phyloP scores from a whole-genome alignment of 208 protist genomes.

The Leishmania amazonensis region DNA sequence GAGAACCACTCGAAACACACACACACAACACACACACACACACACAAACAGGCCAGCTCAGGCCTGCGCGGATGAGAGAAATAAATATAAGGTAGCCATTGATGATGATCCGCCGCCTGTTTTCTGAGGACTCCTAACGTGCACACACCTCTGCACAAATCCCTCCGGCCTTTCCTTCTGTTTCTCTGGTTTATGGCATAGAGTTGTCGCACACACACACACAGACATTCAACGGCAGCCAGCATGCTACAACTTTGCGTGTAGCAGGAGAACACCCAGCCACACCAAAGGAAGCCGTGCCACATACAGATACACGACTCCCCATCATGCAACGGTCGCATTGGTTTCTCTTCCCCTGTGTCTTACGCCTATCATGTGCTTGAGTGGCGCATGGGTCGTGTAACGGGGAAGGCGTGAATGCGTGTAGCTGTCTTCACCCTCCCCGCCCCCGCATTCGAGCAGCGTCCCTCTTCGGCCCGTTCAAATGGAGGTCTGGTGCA shows the following conservation, averaged over 20 bases:
- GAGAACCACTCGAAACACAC: neutral
- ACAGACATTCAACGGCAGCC: neutral
- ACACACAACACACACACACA: neutral
- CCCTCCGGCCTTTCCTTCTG: neutral
- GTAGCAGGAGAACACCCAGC: neutral
- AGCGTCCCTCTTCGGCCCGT: too few relatives aligned
- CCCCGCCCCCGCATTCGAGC: neutral
- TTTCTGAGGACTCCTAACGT: neutral
- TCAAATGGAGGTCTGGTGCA: conserved; percentile 36
- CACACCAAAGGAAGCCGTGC: neutral
- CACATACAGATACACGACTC: neutral
- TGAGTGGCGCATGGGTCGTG: neutral
- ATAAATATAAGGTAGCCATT: neutral
- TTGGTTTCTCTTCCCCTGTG: neutral
- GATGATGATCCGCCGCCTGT: neutral
- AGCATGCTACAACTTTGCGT: neutral
- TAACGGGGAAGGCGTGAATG: neutral
- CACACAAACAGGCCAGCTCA: too few relatives aligned
- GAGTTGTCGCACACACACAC: neutral
- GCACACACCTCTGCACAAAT: neutral
- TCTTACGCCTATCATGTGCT: neutral
- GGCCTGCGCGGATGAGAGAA: conserved; percentile 1
- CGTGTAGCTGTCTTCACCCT: neutral
- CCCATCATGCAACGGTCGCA: neutral
- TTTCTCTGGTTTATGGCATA: neutral